Percentiles rank a stretch among this genome's conserved stretches.
Conservation (phyloP, 2,329 filamentous ascomycete species). For the Xylaria sp. region DNA sequence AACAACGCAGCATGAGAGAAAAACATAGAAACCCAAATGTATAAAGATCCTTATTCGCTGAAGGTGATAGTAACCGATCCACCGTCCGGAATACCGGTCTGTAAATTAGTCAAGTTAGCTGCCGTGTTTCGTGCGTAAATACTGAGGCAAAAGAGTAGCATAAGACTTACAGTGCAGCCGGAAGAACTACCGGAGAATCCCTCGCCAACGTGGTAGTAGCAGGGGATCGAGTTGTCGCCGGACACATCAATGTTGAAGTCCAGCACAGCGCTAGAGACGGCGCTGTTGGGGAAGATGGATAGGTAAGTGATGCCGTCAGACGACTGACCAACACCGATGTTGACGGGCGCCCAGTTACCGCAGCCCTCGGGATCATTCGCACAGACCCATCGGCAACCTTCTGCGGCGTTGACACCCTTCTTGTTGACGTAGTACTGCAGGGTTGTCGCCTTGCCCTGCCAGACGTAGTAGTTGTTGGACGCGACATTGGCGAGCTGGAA, state of each 20-base stretch:
- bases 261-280: conserved; percentile 75
- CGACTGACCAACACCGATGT: conserved; percentile 80
- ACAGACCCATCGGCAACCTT: conserved; percentile 81
- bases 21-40: conserved; percentile 38
- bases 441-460: conserved; percentile 79
- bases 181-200: conserved; percentile 66
- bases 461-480: conserved; percentile 78
- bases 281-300: conserved; percentile 85
- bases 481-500: conserved; percentile 80
- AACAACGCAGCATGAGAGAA: conserved; percentile 44
- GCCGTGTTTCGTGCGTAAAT: conserved; percentile 35
- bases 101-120: conserved; percentile 31
- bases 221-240: conserved; percentile 70
- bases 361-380: conserved; percentile 61
- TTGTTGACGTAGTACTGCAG: conserved; percentile 99
- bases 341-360: conserved; percentile 89
- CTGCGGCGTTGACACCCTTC: conserved; percentile 70
- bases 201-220: conserved; percentile 72
- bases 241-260: conserved; percentile 82
- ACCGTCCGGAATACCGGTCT: conserved; percentile 59
- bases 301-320: conserved; percentile 75
- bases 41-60: conserved; percentile 48
- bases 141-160: conserved; percentile 2
- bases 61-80: conserved; percentile 59
- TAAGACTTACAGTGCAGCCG: conserved; percentile 83